Evolutionary conservation across 305 asterid species (phyloP), one percentile per base, ranked within the genome.

Genomic region (Fraxinus albicans): DNA sequence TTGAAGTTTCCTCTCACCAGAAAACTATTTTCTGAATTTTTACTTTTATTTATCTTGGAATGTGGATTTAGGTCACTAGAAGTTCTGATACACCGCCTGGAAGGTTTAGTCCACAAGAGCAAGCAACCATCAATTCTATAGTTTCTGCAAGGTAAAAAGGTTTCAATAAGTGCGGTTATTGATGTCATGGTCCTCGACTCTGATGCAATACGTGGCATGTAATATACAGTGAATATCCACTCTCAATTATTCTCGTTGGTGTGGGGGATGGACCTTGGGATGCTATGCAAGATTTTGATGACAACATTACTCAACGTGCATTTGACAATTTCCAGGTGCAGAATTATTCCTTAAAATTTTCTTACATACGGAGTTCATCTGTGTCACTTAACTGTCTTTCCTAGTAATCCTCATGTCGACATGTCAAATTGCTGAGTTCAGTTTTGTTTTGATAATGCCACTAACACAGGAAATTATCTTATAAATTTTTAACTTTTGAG

Each of bases 191-290:
- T 83, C 47, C 83, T 84, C 35, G 58, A 60, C 31, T 84, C 44
- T 79, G 63, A 31, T 33, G 80, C 84, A 75, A 85, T 81, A 74
- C 63, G 44, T 74, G 78, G 80, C 82, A 8, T 47, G 2, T 83
- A 77, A 84, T 76, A 82, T 78, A 77, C 90, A 95, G 98, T 84
- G 94, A 90, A 78, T 95, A 92, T 88, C 98, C 98, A 83, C 93
- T 95, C 75, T 95, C 98, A 12, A 95, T 95, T 84, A 90, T 95
- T 87, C 97, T 95, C 40, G 92, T 95, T 6, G 98, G 98, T 15
- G 98, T 95, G 78, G 98, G 98, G 72, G 98, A 95, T 82, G 98
- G 98, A 75, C 98, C 98, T 0, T 95, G 98, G 98, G 97, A 95
- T 78, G 93, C 89, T 77, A 95, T 95, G 98, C 86, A 90, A 85